Evolutionary conservation across 1,284 basidiomycete genomes (phyloP).

Genomic region (Ceratorhiza oryzae-sativae): DNA sequence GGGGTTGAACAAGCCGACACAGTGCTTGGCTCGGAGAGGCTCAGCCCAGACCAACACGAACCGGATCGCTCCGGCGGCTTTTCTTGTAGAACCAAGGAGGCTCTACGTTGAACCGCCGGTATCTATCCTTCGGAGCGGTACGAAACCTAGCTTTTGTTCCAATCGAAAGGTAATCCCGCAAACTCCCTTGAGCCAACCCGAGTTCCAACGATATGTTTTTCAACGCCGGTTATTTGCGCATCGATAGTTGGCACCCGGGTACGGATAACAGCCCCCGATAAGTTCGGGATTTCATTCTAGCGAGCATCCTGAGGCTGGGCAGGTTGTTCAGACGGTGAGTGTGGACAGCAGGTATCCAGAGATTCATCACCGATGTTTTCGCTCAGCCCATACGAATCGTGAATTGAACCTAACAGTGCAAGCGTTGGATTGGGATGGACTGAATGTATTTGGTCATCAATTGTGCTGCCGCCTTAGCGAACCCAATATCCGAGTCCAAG

Average conservation of each 20-base stretch:
- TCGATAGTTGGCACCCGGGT: background rate
- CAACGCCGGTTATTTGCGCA: constrained; percentile 9
- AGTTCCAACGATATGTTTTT: background rate
- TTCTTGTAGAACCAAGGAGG: background rate
- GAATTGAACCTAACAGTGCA: no score
- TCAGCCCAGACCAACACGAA: background rate
- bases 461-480: background rate
- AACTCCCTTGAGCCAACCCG: background rate
- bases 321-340: no score
- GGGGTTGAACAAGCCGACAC: background rate
- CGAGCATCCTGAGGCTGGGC: background rate
- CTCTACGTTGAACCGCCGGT: background rate
- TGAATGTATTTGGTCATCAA: no score
- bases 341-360: background rate
- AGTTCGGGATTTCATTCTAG: background rate
- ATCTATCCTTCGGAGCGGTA: background rate
- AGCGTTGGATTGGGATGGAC: no score
- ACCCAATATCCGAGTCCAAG: constrained; percentile 21
- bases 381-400: no score
- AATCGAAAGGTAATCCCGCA: background rate
- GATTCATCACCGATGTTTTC: no score
- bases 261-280: background rate
- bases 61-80: background rate
- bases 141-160: background rate
- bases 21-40: background rate